Evolutionary conservation across 768 basidiomycete genomes (phyloP).

Genomic region (Russula olivacea): DNA sequence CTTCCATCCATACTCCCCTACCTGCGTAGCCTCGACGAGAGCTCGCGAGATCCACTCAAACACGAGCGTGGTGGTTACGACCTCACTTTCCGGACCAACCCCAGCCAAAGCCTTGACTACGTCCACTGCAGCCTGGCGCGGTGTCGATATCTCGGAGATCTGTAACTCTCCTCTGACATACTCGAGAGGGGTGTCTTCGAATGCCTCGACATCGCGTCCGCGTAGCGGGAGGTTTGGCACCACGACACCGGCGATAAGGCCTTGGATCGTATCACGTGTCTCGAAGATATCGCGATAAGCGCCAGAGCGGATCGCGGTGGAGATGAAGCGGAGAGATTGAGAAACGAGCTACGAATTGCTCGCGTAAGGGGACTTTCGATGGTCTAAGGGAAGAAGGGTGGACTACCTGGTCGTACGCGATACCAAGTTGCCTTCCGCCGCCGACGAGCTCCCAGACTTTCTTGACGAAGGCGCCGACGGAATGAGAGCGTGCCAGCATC

Average conservation of each 20-base stretch:
- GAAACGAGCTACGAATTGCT: conserved; percentile 64
- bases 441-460: conserved; percentile 89
- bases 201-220: conserved; percentile 88
- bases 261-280: conserved; percentile 69
- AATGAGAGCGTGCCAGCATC: conserved; percentile 54
- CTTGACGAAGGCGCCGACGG: conserved; percentile 71
- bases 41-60: conserved; percentile 78
- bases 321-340: conserved; percentile 85
- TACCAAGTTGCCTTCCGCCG: conserved; percentile 56
- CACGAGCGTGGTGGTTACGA: conserved; percentile 71
- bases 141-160: conserved; percentile 68
- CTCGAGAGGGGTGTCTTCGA: conserved; percentile 95
- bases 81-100: conserved; percentile 68
- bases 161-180: conserved; percentile 52
- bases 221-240: conserved; percentile 89
- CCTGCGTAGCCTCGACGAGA: conserved; percentile 59
- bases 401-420: conserved; percentile 66
- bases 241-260: conserved; percentile 83
- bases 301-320: conserved; percentile 85
- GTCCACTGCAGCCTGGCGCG: conserved; percentile 90
- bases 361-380: background rate
- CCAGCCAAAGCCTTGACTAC: conserved; percentile 88
- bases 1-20: conserved; percentile 68
- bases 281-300: conserved; percentile 79
- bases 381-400: conserved; percentile 2